Conservation (phyloP, 805 yeast genomes). For the Candida xiaguanensis region DNA sequence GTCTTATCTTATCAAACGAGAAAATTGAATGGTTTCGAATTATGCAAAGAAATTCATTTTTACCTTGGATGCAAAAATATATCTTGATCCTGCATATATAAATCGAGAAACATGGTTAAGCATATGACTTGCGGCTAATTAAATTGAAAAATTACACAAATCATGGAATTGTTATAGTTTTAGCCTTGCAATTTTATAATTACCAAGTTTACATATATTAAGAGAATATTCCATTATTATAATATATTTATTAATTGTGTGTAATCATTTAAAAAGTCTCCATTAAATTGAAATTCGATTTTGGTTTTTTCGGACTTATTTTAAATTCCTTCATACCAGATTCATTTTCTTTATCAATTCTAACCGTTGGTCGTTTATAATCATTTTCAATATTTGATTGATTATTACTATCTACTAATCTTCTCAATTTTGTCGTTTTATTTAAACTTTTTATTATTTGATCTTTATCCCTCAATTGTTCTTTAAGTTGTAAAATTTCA, state of each 20-base stretch:
- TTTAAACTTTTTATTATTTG: slow-evolving; percentile 72
- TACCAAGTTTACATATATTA: no score
- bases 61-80: no score
- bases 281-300: slow-evolving; percentile 7
- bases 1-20: background rate
- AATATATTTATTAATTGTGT: no score
- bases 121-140: no score
- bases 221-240: no score
- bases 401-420: slow-evolving; percentile 31
- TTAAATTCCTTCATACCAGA: slow-evolving; percentile 18
- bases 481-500: slow-evolving; percentile 63
- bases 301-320: slow-evolving; percentile 17
- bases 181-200: no score
- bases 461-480: slow-evolving; percentile 66
- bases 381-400: background rate
- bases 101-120: no score
- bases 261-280: slow-evolving; percentile 5
- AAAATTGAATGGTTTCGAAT: background rate
- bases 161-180: no score
- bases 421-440: slow-evolving; percentile 58
- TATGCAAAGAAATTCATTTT: background rate
- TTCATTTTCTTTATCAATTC: slow-evolving; percentile 14
- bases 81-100: background rate
- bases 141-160: no score
- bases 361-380: background rate